Evolutionary conservation across 1,284 basidiomycete genomes (phyloP), one percentile per base, ranked within the genome.

Genomic region (Papiliotrema terrestris): DNA sequence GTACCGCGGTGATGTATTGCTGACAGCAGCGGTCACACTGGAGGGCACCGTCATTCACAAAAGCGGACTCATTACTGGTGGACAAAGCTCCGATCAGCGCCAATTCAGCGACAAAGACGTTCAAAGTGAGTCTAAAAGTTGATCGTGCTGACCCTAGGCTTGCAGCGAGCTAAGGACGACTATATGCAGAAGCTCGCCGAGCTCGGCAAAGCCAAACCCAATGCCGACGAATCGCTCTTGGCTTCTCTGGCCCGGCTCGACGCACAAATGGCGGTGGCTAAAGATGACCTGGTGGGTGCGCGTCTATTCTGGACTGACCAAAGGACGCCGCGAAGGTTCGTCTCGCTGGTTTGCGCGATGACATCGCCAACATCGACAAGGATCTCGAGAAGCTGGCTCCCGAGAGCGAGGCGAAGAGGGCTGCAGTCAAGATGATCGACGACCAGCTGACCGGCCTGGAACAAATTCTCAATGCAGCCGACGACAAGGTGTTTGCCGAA

Each of bases 41-140:
- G 94, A 98, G 47, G 96, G 96, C 0, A 98, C 94, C 0, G 81
- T 99, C 54, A 97, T 98, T 51, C 96, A 98, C 76, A 96, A 95
- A 80, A 93, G 89, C 63, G 96, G 96, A 65, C 79, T 96, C 45
- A 98, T 98, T 71, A 98, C 96, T 36, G 96, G 96, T 78, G 96
- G 96, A 43, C 81, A 85, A 35, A 91, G 89, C 0, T 82, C 80
- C 38, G 83, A 76, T 37, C 82, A 83, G 48, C 87, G 89, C 76
- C 90, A 90, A 68, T 98, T 92, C 87, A 91, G 94, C 56, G 94
- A 98, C 71, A 88, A 87, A 61, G 92, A 97, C 64, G 83, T 98
- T 2, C 86, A 91, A 76, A 88, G 91, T 87, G 43, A 51, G 74
- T 69, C 2, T n/a, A 37, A n/a, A 26, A 19, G 22, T 14, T 45